Base-by-base conservation (phyloP, 495 filamentous ascomycete species). In the Annulohypoxylon maeteangense region DNA sequence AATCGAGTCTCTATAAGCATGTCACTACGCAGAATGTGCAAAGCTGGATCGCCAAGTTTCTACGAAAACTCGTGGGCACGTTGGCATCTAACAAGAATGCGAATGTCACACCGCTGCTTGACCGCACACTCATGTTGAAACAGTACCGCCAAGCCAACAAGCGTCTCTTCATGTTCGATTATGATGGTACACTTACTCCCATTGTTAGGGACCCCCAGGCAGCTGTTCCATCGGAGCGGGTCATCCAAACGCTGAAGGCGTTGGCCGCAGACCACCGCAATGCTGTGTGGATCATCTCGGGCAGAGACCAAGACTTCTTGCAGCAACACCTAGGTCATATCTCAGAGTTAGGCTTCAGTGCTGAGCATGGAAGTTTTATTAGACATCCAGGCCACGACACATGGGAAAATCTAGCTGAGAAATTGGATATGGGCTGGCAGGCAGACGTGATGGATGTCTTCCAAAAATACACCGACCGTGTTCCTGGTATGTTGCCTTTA, bases 131-230 rank as follows among this genome's bases (percentile, higher is more conserved):
- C 70, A 77, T 97, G 60, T 79, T 95, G 42, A 85, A 82, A 56
- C 89, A 89, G 66, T 97, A 96, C 76, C 87, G 88, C 66, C 82
- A 86, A 48, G 87, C 92, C 16, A 80, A 79, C 44, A 90, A 89
- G 79, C 89, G 95, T 31, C 82, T 99, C 1, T 96, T 98, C 80
- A 93, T 99, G 91, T 97, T 98, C 73, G 95, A 99, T 82, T 99
- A 98, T 75, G 95, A 99, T 78, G 95, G 95, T 51, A 99, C 95
- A 0, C 87, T 99, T n/a, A 97, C 96, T 0, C 93, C 93, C 1
- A 98, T 99, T 70, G 94, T 98, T 25, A 88, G 89, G 61, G 93
- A 98, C 68, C 96, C 95, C 0, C 87, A 89, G 65, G 88, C 91
- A 7, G 95, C 96, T 2, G 89, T 97, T 38, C 95, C 95, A 0